These are phyloP conservation scores for Pleurotus djamor DNA, from an alignment of 768 basidiomycete genomes.

Conservation along the genomic window DNA sequence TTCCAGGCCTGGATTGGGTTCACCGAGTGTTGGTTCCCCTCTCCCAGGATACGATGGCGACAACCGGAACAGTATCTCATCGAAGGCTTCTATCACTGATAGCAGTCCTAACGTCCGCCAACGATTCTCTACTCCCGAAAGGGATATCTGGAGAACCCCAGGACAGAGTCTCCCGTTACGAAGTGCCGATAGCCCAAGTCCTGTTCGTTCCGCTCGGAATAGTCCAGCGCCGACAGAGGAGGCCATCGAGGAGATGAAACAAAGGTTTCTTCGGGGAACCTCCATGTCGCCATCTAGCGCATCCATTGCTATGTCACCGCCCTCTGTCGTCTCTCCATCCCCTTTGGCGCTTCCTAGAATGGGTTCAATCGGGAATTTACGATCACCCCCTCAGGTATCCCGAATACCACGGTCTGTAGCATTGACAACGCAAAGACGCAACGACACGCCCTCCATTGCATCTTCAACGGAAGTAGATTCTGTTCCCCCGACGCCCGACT, in stretches of 20 bases:
- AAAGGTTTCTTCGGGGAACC: conserved; percentile 39
- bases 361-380: not conserved
- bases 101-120: conserved; percentile 16
- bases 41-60: not conserved
- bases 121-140: conserved; percentile 21
- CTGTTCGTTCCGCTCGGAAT: conserved; percentile 17
- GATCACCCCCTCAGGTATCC: not conserved
- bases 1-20: not conserved
- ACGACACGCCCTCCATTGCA: not conserved
- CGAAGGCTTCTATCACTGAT: conserved; percentile 8
- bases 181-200: conserved; percentile 19
- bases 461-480: not conserved
- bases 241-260: conserved; percentile 65
- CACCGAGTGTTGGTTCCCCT: not conserved
- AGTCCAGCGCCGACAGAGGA: conserved; percentile 40
- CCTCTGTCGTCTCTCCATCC: conserved; percentile 2
- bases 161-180: conserved; percentile 10
- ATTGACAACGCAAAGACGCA: conserved; percentile 8
- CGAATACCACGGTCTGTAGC: not conserved
- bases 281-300: conserved; percentile 22
- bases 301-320: conserved; percentile 14
- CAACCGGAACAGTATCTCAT: not conserved
- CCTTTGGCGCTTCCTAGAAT: not conserved
- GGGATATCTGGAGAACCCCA: conserved; percentile 9
- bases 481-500: conserved; percentile 54